These are phyloP conservation scores for Monosporozyma unispora DNA, from an alignment of 805 yeast species.

Conservation along the genomic window DNA sequence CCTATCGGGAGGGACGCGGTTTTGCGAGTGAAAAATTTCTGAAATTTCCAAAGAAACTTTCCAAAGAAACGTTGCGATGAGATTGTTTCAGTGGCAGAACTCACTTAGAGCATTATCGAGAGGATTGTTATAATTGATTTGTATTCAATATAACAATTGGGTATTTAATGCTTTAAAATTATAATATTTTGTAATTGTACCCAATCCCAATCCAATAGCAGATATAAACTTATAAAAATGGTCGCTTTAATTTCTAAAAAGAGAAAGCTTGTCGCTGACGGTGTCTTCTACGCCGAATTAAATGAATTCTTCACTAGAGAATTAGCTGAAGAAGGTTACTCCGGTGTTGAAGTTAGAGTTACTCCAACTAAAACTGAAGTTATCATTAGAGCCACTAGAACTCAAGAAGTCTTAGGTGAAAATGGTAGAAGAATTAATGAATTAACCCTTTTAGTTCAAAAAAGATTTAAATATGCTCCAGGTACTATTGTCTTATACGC, in stretches of 20 bases:
- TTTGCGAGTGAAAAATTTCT: too few species aligned
- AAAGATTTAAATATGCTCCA: conserved; percentile 95
- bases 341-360: conserved; percentile 99
- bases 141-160: too few species aligned
- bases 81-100: too few species aligned
- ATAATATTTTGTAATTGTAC: too few species aligned
- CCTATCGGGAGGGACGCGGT: too few species aligned
- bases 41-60: too few species aligned
- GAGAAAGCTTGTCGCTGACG: conserved; percentile 99
- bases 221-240: conserved; percentile 19
- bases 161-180: too few species aligned
- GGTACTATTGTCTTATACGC: conserved; percentile 92
- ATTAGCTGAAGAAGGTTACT: conserved; percentile 99
- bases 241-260: conserved; percentile 75
- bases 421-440: conserved; percentile 99
- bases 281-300: conserved; percentile 99
- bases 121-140: too few species aligned
- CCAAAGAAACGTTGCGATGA: too few species aligned
- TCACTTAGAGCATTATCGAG: too few species aligned
- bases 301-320: conserved; percentile 99
- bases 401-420: conserved; percentile 98
- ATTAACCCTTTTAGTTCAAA: conserved; percentile 93
- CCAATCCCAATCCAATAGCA: conserved; percentile 6
- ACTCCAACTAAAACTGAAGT: conserved; percentile 97
- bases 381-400: conserved; percentile 97